Evolutionary conservation across 106 monocot species (phyloP), one percentile per base, ranked within the genome.

Genomic region (Dioscorea alata): DNA sequence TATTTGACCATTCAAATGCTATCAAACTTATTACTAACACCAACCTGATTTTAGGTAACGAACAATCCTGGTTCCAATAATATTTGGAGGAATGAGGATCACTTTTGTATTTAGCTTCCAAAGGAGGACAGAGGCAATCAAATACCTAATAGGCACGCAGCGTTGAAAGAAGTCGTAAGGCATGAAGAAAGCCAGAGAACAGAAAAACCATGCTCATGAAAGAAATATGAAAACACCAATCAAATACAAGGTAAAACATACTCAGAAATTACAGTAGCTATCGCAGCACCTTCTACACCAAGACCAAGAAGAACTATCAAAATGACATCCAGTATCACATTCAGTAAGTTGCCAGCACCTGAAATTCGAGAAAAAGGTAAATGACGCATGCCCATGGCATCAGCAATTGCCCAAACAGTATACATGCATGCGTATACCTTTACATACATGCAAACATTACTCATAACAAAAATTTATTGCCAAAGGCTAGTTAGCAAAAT

Each of bases 201-300:
- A 16, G 13, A 19, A 49, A 57, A 78, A 18, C 4, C 51, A 33
- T 65, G 56, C 12, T 56, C 4, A 73, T 50, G 50, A 68, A 50
- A 56, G 49, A 33, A 23, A 62, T 10, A 16, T 52, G 35, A 52
- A 33, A 3, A 12, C 13, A 59, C 18, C 48, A 35, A 0, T 24
- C 12, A 49, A 23, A 34, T 34, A 42, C 42, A 59, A 10, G 31
- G 17, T 14, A 48, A 71, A 53, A 80, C 88, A 59, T 96, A 96
- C 96, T 96, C 96, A 75, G 96, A 88, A 56, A 80, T 75, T 20
- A 92, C 86, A 49, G 97, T 97, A 62, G 97, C 82, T 64, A 92
- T 71, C 6, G 92, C 97, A 76, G 92, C 97, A 79, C 97, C 92
- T 28, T 74, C 68, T 64, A 92, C 76, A 68, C 97, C 92, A 53